Evolutionary conservation across 352 stramenopile genomes (phyloP).

Genomic region (Phytophthora sansomeana): DNA sequence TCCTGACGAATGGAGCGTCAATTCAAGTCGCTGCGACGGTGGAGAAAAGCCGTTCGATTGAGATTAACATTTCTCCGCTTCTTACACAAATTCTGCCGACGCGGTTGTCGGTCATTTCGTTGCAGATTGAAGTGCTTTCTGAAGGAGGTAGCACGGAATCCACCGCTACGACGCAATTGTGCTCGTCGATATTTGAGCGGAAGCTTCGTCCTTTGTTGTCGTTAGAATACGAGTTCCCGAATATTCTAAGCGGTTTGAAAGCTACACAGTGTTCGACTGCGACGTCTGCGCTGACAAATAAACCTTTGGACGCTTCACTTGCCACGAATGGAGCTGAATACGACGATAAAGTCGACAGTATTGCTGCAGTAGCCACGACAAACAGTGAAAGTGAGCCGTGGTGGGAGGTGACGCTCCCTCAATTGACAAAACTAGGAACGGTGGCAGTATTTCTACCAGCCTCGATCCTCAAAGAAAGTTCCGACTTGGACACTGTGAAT

Average conservation of each 20-base stretch:
- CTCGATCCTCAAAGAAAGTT: conserved; percentile 22
- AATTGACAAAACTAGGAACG: conserved; percentile 53
- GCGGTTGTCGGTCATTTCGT: conserved; percentile 49
- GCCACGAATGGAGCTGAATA: conserved; percentile 40
- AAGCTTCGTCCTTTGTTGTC: conserved; percentile 53
- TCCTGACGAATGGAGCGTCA: conserved; percentile 27
- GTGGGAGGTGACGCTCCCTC: conserved; percentile 61
- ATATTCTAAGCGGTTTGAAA: conserved; percentile 35
- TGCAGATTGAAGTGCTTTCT: conserved; percentile 61
- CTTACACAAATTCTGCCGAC: conserved; percentile 47
- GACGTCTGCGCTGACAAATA: conserved; percentile 1
- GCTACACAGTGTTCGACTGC: conserved; percentile 55
- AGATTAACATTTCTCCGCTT: conserved; percentile 64
- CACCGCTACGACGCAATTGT: conserved; percentile 57
- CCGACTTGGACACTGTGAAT: conserved; percentile 5
- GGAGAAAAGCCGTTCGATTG: conserved; percentile 55
- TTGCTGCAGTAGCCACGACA: conserved; percentile 31
- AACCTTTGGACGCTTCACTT: conserved; percentile 24
- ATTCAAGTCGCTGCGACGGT: conserved; percentile 50
- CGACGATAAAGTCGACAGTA: conserved; percentile 17
- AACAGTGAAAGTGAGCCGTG: conserved; percentile 50
- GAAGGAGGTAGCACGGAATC: conserved; percentile 34
- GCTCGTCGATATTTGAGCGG: conserved; percentile 69
- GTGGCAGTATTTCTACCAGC: conserved; percentile 61
- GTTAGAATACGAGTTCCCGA: conserved; percentile 57